Conservation (phyloP, 345 rosid genomes). For the Citrus reticulata region DNA sequence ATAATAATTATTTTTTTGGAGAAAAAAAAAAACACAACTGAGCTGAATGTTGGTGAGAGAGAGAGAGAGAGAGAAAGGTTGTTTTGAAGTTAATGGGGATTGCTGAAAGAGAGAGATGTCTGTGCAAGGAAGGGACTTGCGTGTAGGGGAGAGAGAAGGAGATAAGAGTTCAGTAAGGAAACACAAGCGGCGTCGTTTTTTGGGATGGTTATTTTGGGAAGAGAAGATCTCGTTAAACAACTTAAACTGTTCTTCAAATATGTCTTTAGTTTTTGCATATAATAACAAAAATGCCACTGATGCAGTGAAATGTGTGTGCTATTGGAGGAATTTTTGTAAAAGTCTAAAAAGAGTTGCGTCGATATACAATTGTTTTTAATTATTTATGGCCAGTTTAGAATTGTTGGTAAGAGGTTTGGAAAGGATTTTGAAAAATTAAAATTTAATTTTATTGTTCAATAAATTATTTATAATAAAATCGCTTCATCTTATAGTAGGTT, state of each 20-base stretch:
- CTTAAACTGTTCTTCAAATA: neutral
- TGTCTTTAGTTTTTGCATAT: neutral
- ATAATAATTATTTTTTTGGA: neutral
- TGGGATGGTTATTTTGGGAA: too few relatives aligned
- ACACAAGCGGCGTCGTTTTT: neutral
- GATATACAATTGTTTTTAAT: too few relatives aligned
- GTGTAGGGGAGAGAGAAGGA: neutral
- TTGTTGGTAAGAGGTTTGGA: too few relatives aligned
- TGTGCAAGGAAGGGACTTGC: neutral
- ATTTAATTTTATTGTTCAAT: too few relatives aligned
- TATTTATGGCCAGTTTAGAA: too few relatives aligned
- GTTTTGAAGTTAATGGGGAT: neutral
- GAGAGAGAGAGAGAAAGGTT: neutral
- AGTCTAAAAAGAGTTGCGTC: neutral
- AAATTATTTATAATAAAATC: too few relatives aligned
- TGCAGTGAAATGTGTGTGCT: too few relatives aligned
- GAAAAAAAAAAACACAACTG: neutral
- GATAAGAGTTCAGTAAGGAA: neutral
- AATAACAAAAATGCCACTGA: neutral
- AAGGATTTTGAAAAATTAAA: too few relatives aligned
- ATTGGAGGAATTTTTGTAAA: neutral
- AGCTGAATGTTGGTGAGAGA: neutral
- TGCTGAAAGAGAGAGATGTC: slow-evolving; percentile 2
- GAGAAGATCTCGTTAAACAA: neutral
- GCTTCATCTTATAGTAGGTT: too few relatives aligned